Base-by-base conservation (phyloP, 306 rosid species). In the Castanea sativa region DNA sequence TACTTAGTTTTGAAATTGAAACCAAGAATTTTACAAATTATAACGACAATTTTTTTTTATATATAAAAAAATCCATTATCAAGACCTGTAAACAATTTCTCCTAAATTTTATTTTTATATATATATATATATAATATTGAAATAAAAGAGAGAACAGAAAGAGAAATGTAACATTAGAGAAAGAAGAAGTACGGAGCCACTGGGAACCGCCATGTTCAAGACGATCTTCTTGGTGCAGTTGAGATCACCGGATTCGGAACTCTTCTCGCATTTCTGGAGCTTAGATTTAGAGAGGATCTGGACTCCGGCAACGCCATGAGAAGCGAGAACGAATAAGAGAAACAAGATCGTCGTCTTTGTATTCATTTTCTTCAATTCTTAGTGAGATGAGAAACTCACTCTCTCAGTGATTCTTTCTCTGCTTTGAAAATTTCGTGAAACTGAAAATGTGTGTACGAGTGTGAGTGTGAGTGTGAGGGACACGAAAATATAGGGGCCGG, bases 241-340 rank as follows among this genome's bases (percentile, higher is more conserved):
- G 82, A 95, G 89, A 77, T 81, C 41, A 14, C 80, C 87, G 60
- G 96, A 90, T 75, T 83, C 81, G 32, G 97, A 91, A 74, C 32
- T 91, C 85, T 84, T 88, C 88, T 95, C 97, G 85, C 97, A 95
- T 67, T 90, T 90, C 79, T 92, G 92, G 6, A 95, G 97, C 84
- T 93, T 95, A 21, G 96, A 95, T 81, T 95, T 95, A 33, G 99
- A 95, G 41, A 92, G 92, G 27, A 94, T 92, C 81, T 92, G 97
- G 78, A 89, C 82, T 41, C 87, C 92, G 38, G 75, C 45, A 58
- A 78, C 84, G 57, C 32, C 43, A 8, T 56, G 80, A 11, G 33
- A 35, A 43, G 32, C 73, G 30, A 87, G 41, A 71, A 85, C 41
- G 19, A 83, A 23, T 45, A 90, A 45, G 75, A 75, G 58, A 53